Percentiles rank a stretch among this genome's conserved stretches.
Conservation (phyloP, 106 monocot genomes). For the Dactylorhiza incarnata region DNA sequence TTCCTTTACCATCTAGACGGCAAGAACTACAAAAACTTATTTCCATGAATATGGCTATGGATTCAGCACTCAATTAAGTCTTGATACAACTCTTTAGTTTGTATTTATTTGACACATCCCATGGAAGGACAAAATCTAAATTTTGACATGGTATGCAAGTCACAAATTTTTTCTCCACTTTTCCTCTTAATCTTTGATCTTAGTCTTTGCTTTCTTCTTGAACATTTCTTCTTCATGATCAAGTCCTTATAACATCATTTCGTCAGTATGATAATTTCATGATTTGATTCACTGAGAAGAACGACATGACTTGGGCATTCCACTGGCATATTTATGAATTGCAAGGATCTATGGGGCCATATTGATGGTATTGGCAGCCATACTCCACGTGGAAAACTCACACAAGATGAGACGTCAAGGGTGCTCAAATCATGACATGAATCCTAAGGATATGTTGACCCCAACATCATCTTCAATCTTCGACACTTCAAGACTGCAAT, state of each 20-base stretch:
- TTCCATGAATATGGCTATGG: no score
- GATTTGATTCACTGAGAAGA: neutral
- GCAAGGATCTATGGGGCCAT: constrained; percentile 3
- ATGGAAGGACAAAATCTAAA: no score
- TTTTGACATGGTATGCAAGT: no score
- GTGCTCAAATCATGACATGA: constrained; percentile 4
- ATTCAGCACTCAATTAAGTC: no score
- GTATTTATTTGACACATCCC: no score
- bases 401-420: constrained; percentile 6
- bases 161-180: no score
- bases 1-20: no score
- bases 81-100: no score
- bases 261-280: neutral
- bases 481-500: neutral
- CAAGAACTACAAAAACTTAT: no score
- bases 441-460: constrained; percentile 6
- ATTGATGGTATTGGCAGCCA: neutral
- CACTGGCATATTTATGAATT: constrained; percentile 1
- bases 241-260: neutral
- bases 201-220: no score
- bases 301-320: neutral
- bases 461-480: constrained; percentile 1
- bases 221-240: neutral
- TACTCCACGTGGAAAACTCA: neutral
- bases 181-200: no score